These are phyloP conservation scores for Plasmodium reichenowi DNA, from an alignment of 169 alveolate species.

Conservation along the genomic window DNA sequence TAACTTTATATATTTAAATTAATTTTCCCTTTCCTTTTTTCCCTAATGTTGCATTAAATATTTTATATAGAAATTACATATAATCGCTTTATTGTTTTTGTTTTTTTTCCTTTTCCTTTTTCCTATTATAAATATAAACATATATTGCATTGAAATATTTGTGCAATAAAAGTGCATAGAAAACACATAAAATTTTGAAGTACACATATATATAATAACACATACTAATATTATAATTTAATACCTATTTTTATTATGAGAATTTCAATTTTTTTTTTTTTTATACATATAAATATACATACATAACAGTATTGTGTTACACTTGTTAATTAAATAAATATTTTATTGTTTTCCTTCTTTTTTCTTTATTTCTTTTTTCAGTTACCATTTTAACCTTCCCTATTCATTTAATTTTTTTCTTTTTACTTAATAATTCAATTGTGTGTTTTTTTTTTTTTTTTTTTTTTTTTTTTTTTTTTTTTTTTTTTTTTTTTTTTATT, in stretches of 20 bases:
- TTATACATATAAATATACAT: slow-evolving; percentile 3
- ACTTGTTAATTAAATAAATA: slow-evolving; percentile 22
- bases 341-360: slow-evolving; percentile 5
- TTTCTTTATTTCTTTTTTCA: slow-evolving; percentile 33
- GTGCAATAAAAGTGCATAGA: slow-evolving; percentile 45
- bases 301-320: neutral
- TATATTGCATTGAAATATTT: slow-evolving; percentile 25
- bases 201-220: slow-evolving; percentile 13
- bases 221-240: neutral
- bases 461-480: neutral
- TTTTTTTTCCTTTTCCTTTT: slow-evolving; percentile 13
- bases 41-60: slow-evolving; percentile 21
- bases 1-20: slow-evolving; percentile 2
- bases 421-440: slow-evolving; percentile 36
- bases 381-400: slow-evolving; percentile 22
- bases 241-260: slow-evolving; percentile 17
- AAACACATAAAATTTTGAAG: slow-evolving; percentile 39
- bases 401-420: slow-evolving; percentile 31
- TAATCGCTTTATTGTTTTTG: slow-evolving; percentile 10
- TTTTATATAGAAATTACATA: slow-evolving; percentile 23
- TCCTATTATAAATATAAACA: neutral
- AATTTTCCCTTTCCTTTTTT: slow-evolving; percentile 28
- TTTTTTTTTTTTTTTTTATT: too few relatives aligned
- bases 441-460: slow-evolving; percentile 13
- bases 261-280: slow-evolving; percentile 25